Evolutionary conservation across 345 rosid genomes (phyloP), one percentile per base, ranked within the genome.

Genomic region (Iberis pinnata): DNA sequence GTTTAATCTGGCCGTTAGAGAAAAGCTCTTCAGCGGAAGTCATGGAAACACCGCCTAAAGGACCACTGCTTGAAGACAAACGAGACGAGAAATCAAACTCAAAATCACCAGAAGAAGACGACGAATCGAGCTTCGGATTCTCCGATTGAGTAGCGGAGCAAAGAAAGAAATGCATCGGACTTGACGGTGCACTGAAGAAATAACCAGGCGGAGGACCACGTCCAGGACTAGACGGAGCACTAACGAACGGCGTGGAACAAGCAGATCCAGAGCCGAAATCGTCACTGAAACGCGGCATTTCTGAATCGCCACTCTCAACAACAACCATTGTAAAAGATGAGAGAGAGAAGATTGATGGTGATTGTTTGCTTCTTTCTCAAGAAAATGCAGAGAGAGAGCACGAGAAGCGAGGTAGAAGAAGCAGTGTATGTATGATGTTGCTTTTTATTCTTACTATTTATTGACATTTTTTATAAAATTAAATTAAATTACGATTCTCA

Each of bases 161-260:
- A 0, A 87, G 51, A 14, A 82, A 71, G 64, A 83, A 92, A 60
- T 92, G 96, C 89, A 84, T 92, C 9, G 98, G 98, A 56, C 96
- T 88, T 0, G 96, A 80, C 0, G 98, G 98, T 16, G 93, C 89
- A 50, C 98, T 92, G 75, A 82, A 88, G 66, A 71, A 92, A 60
- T 80, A 92, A 13, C 96, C 85, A 0, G 77, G 77, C 3, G 49
- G 64, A 63, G 41, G 70, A 36, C 31, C 77, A 18, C 89, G 83
- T 26, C 89, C 88, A 17, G 98, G 98, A 66, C 95, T 88, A 0
- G 98, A 92, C 18, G 98, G 98, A 17, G 96, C 98, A 45, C 95
- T 84, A 11, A 87, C 98, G 64, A 81, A 92, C 9, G 98, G 98
- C 12, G 98, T 81, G n/a, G 98, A 92, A 63, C 93, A 88, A 56